Evolutionary conservation across 2,329 filamentous ascomycete genomes (phyloP), one percentile per base, ranked within the genome.

Genomic region (Pseudocercospora fijiensis): DNA sequence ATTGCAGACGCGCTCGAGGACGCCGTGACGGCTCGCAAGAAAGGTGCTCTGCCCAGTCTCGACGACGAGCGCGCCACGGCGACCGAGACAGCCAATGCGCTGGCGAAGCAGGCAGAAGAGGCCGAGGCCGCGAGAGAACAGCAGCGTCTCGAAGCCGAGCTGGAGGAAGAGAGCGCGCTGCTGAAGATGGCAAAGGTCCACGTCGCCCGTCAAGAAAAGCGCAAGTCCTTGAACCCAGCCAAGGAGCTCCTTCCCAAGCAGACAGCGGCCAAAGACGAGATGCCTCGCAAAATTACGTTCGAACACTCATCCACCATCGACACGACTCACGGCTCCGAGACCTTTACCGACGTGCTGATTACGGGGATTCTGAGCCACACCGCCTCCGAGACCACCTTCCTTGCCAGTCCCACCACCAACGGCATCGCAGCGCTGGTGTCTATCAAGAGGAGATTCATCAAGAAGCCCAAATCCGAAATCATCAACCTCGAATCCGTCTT

Each of bases 21-120:
- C 75, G 91, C 91, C n/a, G 90, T 92, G 1, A 83, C 88, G 68
- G 87, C 88, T 27, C 90, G 90, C 70, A 88, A 90, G 55, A 86
- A 88, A 61, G 85, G 88, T 61, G 85, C 92, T 65, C 80, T 96
- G 16, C 92, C 92, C 1, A 96, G 92, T 30, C 82, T 98, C 6
- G 92, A 96, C 72, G 92, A 96, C 71, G 93, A 98, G 76, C 86
- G 93, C 43, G 92, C 90, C 27, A 87, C 87, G 13, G 91, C 96
- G 66, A 91, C 96, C 78, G 89, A 89, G 22, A 86, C 85, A 24
- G 81, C 90, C 27, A 86, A 86, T 52, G 83, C 83, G 71, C 78
- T 86, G 58, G 89, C 82, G 0, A 78, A 78, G 62, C 71, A 79
- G 58, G 74, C 78, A 22, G 75, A 80, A 61, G 73, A 79, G 60